Base-by-base conservation (phyloP, 2,329 filamentous ascomycete genomes). In the Diaporthe batatas region DNA sequence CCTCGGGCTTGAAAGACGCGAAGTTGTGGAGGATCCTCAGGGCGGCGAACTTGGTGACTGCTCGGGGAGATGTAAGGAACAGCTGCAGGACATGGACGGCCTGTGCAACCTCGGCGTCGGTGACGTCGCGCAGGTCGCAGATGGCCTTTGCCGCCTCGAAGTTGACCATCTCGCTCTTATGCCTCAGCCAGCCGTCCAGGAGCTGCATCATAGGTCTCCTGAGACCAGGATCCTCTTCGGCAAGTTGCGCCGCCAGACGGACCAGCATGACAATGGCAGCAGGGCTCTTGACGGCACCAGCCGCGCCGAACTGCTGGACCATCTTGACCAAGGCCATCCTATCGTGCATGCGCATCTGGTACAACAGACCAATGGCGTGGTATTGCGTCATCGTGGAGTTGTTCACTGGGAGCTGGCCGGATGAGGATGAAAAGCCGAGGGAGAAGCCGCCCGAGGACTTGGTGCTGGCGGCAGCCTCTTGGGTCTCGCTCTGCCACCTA, bases 81-180 rank as follows among this genome's bases (percentile, higher is more conserved):
- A 98, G 90, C 84, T 99, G 96, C 71, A 99, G 89, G 58, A 97
- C 94, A 80, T 98, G 95, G 64, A 99, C 94, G 36, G 96, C 95
- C 83, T 98, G 95, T 54, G 93, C 90, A 54, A 97, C 94, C 83
- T 99, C 96, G 71, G 91, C 92, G 80, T 99, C 96, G 72, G 94
- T 95, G 59, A 98, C 93, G 82, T 98, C 95, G 76, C 93, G 91
- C 89, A 98, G 93, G 78, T 97, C 94, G 85, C 95, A 97, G 79
- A 99, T 98, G 68, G 96, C 96, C 88, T 98, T 98, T 76, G 96
- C 96, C 70, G 96, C 96, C 85, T 99, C 96, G 78, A 99, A 98
- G 86, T 98, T 98, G 84, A 99, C 95, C 94, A 98, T 97, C 83
- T 98, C 96, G 83, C 95, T 97, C 92, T 99, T 98, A 84, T 98